Evolutionary conservation across 257 asterid genomes (phyloP).

Genomic region (Osmanthus fragrans): DNA sequence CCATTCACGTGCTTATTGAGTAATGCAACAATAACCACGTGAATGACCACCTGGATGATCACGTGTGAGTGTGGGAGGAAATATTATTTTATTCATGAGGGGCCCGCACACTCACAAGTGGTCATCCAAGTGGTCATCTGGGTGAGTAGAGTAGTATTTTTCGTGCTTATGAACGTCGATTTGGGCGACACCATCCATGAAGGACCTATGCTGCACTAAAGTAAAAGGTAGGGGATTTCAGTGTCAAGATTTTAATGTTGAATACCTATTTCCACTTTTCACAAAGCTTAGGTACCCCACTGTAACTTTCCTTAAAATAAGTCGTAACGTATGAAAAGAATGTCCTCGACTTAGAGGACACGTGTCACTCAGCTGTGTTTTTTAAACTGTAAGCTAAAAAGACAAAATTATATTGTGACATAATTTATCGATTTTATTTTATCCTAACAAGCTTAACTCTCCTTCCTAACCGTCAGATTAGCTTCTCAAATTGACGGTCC

Average conservation of each 20-base stretch:
- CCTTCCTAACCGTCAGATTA: slow-evolving; percentile 30
- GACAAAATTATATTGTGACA: slow-evolving; percentile 2
- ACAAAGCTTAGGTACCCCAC: not conserved
- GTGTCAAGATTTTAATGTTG: too few species aligned
- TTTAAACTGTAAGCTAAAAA: slow-evolving; percentile 12
- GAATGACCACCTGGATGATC: too few species aligned
- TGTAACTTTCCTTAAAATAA: not conserved
- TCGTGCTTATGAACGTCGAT: not conserved
- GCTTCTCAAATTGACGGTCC: slow-evolving; percentile 25
- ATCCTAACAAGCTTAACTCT: slow-evolving; percentile 6
- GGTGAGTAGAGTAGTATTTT: too few species aligned
- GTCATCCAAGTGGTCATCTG: too few species aligned
- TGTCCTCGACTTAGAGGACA: slow-evolving; percentile 9
- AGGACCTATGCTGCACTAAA: not conserved
- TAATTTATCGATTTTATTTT: not conserved
- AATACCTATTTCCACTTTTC: not conserved
- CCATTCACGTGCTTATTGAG: not conserved
- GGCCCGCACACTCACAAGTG: too few species aligned
- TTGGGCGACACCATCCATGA: not conserved
- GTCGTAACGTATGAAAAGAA: slow-evolving; percentile 10
- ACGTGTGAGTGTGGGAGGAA: too few species aligned
- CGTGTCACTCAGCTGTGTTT: slow-evolving; percentile 8
- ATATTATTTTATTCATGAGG: too few species aligned
- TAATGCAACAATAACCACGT: too few species aligned
- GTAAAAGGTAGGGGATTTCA: not conserved